Evolutionary conservation across 2,329 filamentous ascomycete genomes (phyloP).

Genomic region (Chaetomium globosum): DNA sequence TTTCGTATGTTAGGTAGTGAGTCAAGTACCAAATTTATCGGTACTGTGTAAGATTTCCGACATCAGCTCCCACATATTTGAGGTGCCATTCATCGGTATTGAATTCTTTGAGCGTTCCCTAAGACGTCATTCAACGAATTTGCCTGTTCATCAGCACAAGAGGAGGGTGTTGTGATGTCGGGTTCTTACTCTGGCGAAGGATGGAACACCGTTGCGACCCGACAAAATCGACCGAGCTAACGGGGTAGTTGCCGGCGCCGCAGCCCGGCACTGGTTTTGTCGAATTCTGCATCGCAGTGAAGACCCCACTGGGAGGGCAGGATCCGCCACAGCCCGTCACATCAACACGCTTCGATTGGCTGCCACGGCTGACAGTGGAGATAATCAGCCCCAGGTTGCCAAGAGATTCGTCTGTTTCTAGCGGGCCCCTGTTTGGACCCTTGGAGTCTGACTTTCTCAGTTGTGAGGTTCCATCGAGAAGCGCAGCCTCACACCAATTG

Average conservation of each 20-base stretch:
- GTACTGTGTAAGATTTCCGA: neutral
- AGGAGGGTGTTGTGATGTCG: neutral
- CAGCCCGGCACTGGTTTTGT: neutral
- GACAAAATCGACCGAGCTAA: neutral
- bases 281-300: constrained; percentile 18
- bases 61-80: neutral
- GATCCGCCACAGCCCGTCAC: neutral
- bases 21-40: neutral
- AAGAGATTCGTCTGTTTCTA: constrained; percentile 7
- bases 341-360: constrained; percentile 2
- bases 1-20: no score
- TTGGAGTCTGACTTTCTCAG: constrained; percentile 8
- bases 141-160: neutral
- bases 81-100: neutral
- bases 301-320: constrained; percentile 11
- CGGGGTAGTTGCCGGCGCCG: neutral
- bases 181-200: no score
- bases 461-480: constrained; percentile 22
- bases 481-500: constrained; percentile 28
- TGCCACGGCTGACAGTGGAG: neutral
- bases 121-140: neutral
- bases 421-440: constrained; percentile 18
- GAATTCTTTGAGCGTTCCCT: neutral
- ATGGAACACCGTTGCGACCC: neutral
- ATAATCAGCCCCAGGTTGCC: constrained; percentile 9